These are phyloP conservation scores for Mycena vitilis DNA, from an alignment of 768 basidiomycete species.

Conservation along the genomic window DNA sequence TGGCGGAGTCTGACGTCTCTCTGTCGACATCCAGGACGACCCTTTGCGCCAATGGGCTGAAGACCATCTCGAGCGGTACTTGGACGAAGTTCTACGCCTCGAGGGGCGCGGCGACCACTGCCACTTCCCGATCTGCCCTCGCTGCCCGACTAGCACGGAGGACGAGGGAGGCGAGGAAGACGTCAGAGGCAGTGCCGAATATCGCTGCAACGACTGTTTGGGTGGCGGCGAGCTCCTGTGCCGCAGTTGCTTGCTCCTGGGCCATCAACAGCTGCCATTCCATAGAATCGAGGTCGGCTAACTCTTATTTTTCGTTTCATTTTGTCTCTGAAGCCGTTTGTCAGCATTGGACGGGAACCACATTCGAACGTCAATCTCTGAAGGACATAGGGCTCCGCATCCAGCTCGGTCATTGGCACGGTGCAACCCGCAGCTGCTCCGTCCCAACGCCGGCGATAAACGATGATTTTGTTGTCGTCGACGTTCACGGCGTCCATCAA, in stretches of 20 bases:
- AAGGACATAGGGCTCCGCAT: conserved; percentile 42
- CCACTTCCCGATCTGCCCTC: no score
- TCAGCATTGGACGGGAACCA: conserved; percentile 29
- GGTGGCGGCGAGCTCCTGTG: conserved; percentile 14
- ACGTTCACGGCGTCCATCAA: conserved; percentile 45
- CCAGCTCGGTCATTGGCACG: conserved; percentile 43
- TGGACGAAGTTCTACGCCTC: no score
- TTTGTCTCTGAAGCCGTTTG: neutral
- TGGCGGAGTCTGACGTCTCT: no score
- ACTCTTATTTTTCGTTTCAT: no score
- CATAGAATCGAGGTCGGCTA: conserved; percentile 10
- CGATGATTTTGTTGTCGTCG: conserved; percentile 46
- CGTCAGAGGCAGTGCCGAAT: neutral
- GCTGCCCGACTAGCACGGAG: no score
- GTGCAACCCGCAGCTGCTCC: conserved; percentile 25
- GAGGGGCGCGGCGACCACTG: no score
- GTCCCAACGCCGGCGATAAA: conserved; percentile 20
- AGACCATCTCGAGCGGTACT: no score
- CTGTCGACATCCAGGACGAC: no score
- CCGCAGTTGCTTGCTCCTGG: neutral
- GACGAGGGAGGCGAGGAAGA: no score
- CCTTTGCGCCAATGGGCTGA: no score
- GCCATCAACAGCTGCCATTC: neutral
- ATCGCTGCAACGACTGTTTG: neutral
- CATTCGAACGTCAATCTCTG: conserved; percentile 34